Percentiles rank a stretch among this genome's conserved stretches.
phyloP scores from a whole-genome alignment of 139 green algal genomes.

The Dunaliella sp. region DNA sequence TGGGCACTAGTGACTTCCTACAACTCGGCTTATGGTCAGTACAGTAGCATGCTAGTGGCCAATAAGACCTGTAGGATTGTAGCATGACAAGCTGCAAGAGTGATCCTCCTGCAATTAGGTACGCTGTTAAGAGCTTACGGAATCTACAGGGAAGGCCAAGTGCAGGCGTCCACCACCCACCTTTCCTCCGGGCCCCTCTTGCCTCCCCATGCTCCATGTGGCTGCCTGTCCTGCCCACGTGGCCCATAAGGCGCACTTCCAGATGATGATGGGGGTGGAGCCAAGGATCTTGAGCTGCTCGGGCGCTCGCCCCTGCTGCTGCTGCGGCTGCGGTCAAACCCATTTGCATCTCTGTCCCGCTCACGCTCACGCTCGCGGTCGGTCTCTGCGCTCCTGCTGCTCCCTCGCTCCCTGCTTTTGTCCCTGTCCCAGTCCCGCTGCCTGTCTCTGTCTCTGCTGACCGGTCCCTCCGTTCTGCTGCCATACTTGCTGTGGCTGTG shows the following conservation, averaged over 20 bases:
- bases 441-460: neutral
- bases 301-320: neutral
- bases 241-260: no score
- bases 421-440: neutral
- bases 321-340: neutral
- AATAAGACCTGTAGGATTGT: no score
- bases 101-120: no score
- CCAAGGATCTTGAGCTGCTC: neutral
- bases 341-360: neutral
- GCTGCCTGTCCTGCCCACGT: neutral
- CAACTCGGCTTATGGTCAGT: no score
- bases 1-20: no score
- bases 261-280: neutral
- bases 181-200: neutral
- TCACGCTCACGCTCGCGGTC: neutral
- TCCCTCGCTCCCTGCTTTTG: neutral
- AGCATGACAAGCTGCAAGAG: no score
- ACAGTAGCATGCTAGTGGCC: no score
- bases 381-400: neutral
- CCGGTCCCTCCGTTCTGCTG: neutral
- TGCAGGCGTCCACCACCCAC: neutral
- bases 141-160: no score
- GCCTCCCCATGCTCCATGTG: neutral
- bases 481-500: neutral
- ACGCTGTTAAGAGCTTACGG: no score